Evolutionary conservation across 805 yeast genomes (phyloP), one percentile per base, ranked within the genome.

Genomic region (Pichia deserticola): DNA sequence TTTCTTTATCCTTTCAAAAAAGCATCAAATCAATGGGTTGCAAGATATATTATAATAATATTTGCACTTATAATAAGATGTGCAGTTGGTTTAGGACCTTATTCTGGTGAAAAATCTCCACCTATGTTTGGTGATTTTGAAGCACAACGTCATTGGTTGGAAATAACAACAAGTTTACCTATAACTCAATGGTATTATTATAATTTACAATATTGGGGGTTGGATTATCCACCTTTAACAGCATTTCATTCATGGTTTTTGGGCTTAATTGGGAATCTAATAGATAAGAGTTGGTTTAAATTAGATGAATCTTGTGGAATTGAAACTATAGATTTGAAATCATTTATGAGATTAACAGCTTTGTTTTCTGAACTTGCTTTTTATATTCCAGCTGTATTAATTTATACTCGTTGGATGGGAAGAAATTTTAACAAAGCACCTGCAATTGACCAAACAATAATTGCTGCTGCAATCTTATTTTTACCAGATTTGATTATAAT

Each of bases 71-170:
- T 92, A 10, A 75, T 89, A 3, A 74, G 96, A 54, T 76, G 87
- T 47, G 96, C 95, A 1, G 83, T 92, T 27, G 96, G 97, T 0
- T 71, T 90, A 36, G 99, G 98, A 0, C 76, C 89, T 5, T 90
- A 80, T 61, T 88, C 96, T 27, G 99, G 99, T 0, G 63, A 66
- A 53, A 68, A 68, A 8, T 69, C 73, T 1, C 81, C 86, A 8
- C 98, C 98, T 5, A 79, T 88, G 79, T 81, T 72, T 70, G 99
- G 99, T 7, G 99, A 93, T 63, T 92, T 93, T 61, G 99, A 93
- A 65, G 98, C 98, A 0, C 99, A 93, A 65, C 77, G 99, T 56
- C 99, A 92, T 65, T 93, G 99, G 99, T 76, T 93, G 78, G 99
- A 93, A 64, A 72, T 92, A 47, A 92, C 98, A 0, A 80, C 74